Percentiles rank a stretch among this genome's conserved stretches.
Conservation (phyloP, 257 asterid species). For the Capsicum pubescens region DNA sequence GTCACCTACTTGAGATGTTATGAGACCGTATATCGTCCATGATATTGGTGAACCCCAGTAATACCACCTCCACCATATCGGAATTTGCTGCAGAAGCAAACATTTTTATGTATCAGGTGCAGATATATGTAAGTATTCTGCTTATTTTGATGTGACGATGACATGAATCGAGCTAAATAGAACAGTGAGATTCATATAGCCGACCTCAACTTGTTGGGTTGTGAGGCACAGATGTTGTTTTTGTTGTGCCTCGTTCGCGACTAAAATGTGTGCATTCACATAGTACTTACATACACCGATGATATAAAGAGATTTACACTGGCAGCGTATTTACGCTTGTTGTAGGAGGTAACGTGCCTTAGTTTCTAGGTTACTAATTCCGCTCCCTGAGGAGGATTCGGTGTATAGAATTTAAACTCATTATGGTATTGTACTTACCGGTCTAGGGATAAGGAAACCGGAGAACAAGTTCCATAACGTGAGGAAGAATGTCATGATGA, state of each 20-base stretch:
- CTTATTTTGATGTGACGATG: neutral
- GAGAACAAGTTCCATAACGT: slow-evolving; percentile 87
- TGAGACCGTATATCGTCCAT: slow-evolving; percentile 83
- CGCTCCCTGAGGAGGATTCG: neutral
- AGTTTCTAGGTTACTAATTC: neutral
- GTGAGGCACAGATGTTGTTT: neutral
- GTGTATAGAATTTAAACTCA: neutral
- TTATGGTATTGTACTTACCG: slow-evolving; percentile 49
- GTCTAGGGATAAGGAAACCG: slow-evolving; percentile 74
- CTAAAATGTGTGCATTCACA: neutral
- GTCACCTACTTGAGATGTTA: slow-evolving; percentile 78
- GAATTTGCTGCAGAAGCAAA: slow-evolving; percentile 58
- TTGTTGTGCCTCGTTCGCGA: neutral
- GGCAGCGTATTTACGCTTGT: neutral
- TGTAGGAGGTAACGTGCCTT: neutral
- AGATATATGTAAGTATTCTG: neutral
- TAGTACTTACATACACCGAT: neutral
- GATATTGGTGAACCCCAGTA: slow-evolving; percentile 85
- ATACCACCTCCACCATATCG: slow-evolving; percentile 93
- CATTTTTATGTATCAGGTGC: neutral
- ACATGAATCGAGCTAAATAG: neutral
- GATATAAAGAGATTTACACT: neutral
- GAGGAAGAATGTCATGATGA: slow-evolving; percentile 86
- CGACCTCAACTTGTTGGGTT: neutral
- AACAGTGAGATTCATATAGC: neutral